phyloP scores from a whole-genome alignment of 1,139 yeast species.

The Kodamaea derodonti region DNA sequence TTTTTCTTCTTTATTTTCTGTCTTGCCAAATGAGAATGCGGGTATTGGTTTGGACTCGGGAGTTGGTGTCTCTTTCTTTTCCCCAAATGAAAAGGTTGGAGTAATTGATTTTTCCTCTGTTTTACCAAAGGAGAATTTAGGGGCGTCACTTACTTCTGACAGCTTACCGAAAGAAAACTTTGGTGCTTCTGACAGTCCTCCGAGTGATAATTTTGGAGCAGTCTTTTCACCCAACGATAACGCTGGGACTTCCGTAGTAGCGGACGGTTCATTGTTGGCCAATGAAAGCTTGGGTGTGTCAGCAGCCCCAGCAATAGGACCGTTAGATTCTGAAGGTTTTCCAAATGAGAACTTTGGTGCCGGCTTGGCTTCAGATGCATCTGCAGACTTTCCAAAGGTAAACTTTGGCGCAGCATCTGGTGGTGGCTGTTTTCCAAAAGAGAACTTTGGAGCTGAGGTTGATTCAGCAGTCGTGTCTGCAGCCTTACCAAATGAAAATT shows the following conservation, averaged over 20 bases:
- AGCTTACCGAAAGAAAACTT: conserved; percentile 8
- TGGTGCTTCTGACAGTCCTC: conserved; percentile 3
- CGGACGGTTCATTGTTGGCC: too few species aligned
- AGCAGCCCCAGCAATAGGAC: too few species aligned
- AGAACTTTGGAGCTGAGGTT: conserved; percentile 9
- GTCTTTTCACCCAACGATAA: too few species aligned
- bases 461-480: conserved; percentile 2
- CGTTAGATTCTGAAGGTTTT: too few species aligned
- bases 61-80: conserved; percentile 5
- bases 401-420: conserved; percentile 6
- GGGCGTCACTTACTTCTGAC: too few species aligned
- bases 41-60: too few species aligned
- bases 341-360: conserved; percentile 13
- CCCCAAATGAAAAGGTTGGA: conserved; percentile 10
- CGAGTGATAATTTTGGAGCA: neutral
- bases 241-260: too few species aligned
- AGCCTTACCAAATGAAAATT: conserved; percentile 7
- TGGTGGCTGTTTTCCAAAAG: conserved; percentile 11
- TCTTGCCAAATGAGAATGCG: conserved; percentile 4
- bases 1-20: neutral
- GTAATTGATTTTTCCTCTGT: conserved; percentile 4
- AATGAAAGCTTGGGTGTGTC: too few species aligned
- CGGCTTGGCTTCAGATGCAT: conserved; percentile 1
- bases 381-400: conserved; percentile 8
- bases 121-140: conserved; percentile 14